These are phyloP conservation scores for Diplodia corticola DNA, from an alignment of 2,329 filamentous ascomycete genomes.

Conservation along the genomic window DNA sequence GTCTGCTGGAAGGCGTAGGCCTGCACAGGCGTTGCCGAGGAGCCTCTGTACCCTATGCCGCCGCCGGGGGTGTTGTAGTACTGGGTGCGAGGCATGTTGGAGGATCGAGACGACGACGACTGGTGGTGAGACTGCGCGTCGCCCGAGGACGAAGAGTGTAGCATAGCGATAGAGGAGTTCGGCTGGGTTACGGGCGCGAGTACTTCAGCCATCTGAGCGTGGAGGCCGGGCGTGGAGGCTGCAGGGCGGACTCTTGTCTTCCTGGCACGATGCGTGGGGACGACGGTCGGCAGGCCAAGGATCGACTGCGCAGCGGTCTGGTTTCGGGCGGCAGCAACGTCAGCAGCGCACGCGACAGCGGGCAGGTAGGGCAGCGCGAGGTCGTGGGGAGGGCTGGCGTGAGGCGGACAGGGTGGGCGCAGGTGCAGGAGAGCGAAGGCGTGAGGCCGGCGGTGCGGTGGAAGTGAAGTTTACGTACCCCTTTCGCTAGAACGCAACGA, in stretches of 20 bases:
- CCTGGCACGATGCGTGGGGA: constrained; percentile 26
- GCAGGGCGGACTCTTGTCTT: constrained; percentile 25
- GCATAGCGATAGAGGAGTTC: constrained; percentile 51
- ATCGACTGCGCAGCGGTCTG: constrained; percentile 18
- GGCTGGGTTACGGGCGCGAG: constrained; percentile 50
- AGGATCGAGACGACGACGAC: constrained; percentile 37
- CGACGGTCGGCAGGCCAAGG: constrained; percentile 28
- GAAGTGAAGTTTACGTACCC: constrained; percentile 31
- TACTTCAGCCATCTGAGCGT: constrained; percentile 45
- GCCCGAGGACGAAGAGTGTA: constrained; percentile 50
- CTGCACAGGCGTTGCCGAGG: constrained; percentile 48
- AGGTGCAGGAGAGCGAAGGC: constrained; percentile 28
- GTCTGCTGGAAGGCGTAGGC: constrained; percentile 53
- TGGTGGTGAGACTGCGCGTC: constrained; percentile 45
- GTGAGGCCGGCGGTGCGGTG: constrained; percentile 27
- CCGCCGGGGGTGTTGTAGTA: constrained; percentile 46
- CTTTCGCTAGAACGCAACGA: constrained; percentile 27
- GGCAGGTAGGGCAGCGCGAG: constrained; percentile 23
- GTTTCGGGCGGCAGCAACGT: neutral
- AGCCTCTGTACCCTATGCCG: constrained; percentile 44
- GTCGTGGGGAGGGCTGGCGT: constrained; percentile 23
- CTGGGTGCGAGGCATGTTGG: constrained; percentile 44
- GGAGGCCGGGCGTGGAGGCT: constrained; percentile 10
- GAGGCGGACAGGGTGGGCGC: constrained; percentile 21
- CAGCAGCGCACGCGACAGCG: constrained; percentile 19